Percentiles rank a stretch among this genome's conserved stretches.
Conservation (phyloP, 768 basidiomycete genomes). For the Leccinum rimulosum region DNA sequence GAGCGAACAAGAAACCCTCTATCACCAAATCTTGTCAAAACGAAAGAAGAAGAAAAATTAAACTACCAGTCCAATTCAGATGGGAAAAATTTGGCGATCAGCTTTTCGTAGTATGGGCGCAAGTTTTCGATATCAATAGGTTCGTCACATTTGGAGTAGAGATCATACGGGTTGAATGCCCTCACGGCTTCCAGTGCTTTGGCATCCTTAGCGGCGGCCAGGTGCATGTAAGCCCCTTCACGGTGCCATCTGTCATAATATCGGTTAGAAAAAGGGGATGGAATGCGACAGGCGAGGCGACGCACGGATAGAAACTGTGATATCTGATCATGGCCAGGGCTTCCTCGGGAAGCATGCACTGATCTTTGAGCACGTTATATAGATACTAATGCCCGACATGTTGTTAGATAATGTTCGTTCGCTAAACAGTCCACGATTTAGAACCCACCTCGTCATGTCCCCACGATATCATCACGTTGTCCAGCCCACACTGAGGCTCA, state of each 20-base stretch:
- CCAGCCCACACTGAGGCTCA: conserved; percentile 73
- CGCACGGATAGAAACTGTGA: conserved; percentile 89
- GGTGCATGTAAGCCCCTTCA: conserved; percentile 78
- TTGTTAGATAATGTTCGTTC: conserved; percentile 4
- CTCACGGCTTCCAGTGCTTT: conserved; percentile 68
- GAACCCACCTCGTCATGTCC: conserved; percentile 81
- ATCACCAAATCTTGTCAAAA: conserved; percentile 1
- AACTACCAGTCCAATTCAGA: conserved; percentile 74
- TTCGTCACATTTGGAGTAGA: conserved; percentile 86
- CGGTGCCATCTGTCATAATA: conserved; percentile 67
- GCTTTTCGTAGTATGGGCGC: conserved; percentile 76
- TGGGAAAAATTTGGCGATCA: conserved; percentile 88
- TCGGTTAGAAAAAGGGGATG: neutral
- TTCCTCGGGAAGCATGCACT: conserved; percentile 76
- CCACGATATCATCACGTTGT: conserved; percentile 87
- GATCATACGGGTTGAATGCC: conserved; percentile 92
- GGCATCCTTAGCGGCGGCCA: conserved; percentile 70
- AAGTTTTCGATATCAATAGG: conserved; percentile 60
- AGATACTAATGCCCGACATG: conserved; percentile 53
- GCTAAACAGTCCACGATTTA: conserved; percentile 7
- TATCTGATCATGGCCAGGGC: conserved; percentile 91
- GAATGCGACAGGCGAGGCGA: conserved; percentile 1
- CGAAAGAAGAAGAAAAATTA: neutral
- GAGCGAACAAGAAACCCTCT: conserved; percentile 5
- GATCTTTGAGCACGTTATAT: conserved; percentile 80